These are phyloP conservation scores for Candida patagonica DNA, from an alignment of 805 yeast species.

Conservation along the genomic window DNA sequence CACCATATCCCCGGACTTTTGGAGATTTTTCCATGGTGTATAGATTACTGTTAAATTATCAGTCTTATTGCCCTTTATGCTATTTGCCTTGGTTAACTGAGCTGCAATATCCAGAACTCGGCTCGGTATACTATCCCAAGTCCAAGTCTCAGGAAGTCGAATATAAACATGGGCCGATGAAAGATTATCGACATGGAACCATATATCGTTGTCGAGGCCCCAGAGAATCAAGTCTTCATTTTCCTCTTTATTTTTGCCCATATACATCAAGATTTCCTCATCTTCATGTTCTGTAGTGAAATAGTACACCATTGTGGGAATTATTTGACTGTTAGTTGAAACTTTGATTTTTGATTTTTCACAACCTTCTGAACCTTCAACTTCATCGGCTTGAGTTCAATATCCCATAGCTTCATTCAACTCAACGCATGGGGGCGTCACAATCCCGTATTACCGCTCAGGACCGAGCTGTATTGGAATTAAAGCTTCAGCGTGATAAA, in stretches of 20 bases:
- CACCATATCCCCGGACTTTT: constrained; percentile 62
- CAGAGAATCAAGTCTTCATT: constrained; percentile 52
- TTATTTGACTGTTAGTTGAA: not conserved
- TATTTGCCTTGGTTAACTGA: constrained; percentile 68
- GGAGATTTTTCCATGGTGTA: constrained; percentile 66
- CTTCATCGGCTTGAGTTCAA: too few relatives aligned
- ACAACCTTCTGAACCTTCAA: too few relatives aligned
- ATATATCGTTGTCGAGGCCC: constrained; percentile 56
- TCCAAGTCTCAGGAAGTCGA: constrained; percentile 32
- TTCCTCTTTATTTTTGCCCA: constrained; percentile 71
- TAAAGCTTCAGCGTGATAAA: constrained; percentile 83
- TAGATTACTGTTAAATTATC: constrained; percentile 57
- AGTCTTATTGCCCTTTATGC: constrained; percentile 65
- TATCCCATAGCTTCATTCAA: not conserved
- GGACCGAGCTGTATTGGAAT: constrained; percentile 77
- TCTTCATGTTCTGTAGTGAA: constrained; percentile 31
- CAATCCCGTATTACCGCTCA: constrained; percentile 59
- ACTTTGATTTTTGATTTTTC: not conserved
- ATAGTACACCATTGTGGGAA: constrained; percentile 35
- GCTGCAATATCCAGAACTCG: constrained; percentile 48
- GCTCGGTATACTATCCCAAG: constrained; percentile 42
- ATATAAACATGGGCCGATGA: constrained; percentile 74
- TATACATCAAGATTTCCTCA: constrained; percentile 36
- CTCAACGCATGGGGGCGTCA: constrained; percentile 28
- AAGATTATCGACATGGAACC: constrained; percentile 75